Evolutionary conservation across 495 filamentous ascomycete genomes (phyloP), one percentile per base, ranked within the genome.

Genomic region (Xylaria longipes): DNA sequence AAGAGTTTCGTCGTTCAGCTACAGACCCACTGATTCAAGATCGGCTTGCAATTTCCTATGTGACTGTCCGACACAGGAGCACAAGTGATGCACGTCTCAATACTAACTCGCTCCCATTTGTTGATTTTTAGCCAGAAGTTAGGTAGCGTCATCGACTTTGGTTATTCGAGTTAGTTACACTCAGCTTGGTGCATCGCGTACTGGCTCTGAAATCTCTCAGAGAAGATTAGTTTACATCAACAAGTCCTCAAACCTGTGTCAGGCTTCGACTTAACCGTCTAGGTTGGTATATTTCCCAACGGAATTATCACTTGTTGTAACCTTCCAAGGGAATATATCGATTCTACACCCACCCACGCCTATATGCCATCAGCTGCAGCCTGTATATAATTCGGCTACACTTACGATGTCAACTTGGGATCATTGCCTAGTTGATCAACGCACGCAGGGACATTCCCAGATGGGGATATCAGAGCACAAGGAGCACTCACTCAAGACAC

Each of bases 1-100:
- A 15, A 56, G 11, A 56, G 46, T 64, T 70, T 15, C 60, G 33
- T 33, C 25, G 27, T 39, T 25, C 46, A 45, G 45, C 29, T 70
- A 52, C 27, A 64, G 64, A 15, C 25, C 29, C 25, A n/a, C 27
- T 58, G 4, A 61, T 56, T 7, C 25, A n/a, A 46, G 0, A 15
- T 15, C 37, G 39, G 41, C 20, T 50, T 48, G 11, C 2, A 6
- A n/a, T 29, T 20, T 27, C n/a, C 22, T 29, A 39, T 31, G 45
- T 70, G 68, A 70, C 17, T 52, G 6, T 43, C 15, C 43, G 27
- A 61, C 45, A 70, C 35, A 31, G 0, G 25, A 39, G 25, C 31
- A 52, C 29, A 39, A 22, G 11, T 37, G 29, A 48, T 50, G 29
- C 27, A 48, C 9, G 29, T 33, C 45, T 29, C 4, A 37, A 60